These are phyloP conservation scores for Backusella parvicylindrica DNA, from an alignment of 192 early-diverging fungal species.

Conservation along the genomic window DNA sequence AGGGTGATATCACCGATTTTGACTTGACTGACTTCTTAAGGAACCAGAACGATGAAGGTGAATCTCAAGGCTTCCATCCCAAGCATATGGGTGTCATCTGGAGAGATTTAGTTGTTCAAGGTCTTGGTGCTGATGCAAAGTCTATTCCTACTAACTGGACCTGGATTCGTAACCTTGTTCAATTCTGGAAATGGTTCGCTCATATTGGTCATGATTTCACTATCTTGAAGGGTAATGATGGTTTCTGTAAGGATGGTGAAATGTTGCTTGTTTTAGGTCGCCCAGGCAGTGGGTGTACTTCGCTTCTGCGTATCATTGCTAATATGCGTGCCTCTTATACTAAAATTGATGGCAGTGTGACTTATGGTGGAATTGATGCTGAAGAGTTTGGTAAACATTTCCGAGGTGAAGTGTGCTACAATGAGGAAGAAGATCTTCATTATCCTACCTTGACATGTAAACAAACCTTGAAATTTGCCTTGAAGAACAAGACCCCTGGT, in stretches of 20 bases:
- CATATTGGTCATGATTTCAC: constrained; percentile 30
- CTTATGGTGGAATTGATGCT: constrained; percentile 64
- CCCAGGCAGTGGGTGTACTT: constrained; percentile 67
- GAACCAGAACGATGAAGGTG: constrained; percentile 20
- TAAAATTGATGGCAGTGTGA: constrained; percentile 50
- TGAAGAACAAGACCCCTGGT: constrained; percentile 68
- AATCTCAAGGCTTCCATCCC: constrained; percentile 37
- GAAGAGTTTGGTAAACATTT: constrained; percentile 58
- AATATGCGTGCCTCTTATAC: constrained; percentile 54
- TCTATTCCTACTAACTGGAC: constrained; percentile 21
- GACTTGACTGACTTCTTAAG: constrained; percentile 36
- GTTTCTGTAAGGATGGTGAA: constrained; percentile 74
- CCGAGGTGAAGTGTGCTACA: constrained; percentile 77
- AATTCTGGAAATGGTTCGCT: background rate
- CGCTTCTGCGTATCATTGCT: constrained; percentile 57
- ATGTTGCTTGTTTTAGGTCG: constrained; percentile 66
- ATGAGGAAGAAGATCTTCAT: constrained; percentile 79
- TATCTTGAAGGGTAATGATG: constrained; percentile 58
- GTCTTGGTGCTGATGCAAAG: constrained; percentile 29
- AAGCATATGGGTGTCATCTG: constrained; percentile 31
- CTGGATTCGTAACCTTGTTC: background rate
- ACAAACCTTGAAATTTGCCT: constrained; percentile 72
- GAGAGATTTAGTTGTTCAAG: constrained; percentile 30
- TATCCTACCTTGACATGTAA: constrained; percentile 73
- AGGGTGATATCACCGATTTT: constrained; percentile 26